Conservation (phyloP, 2,329 filamentous ascomycete species). For the Fusarium sp. region DNA sequence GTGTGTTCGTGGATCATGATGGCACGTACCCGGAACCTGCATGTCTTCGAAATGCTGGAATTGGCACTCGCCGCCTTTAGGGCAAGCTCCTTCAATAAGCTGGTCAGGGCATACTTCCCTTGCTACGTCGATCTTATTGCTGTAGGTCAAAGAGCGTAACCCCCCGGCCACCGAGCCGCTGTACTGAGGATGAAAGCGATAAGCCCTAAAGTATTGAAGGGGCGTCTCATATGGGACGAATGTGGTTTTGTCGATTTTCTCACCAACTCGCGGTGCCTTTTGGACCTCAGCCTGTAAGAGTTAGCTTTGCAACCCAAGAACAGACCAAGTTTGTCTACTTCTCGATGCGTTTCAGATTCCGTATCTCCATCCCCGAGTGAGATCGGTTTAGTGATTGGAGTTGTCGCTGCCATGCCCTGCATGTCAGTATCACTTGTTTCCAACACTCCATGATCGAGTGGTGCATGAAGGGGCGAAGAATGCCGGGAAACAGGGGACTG, state of each 20-base stretch:
- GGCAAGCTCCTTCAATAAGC: conserved; percentile 72
- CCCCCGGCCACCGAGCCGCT: conserved; percentile 74
- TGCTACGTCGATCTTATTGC: conserved; percentile 82
- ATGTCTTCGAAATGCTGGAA: conserved; percentile 75
- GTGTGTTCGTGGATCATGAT: conserved; percentile 15
- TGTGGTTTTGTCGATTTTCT: conserved; percentile 20
- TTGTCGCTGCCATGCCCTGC: conserved; percentile 34
- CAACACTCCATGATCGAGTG: conserved; percentile 32
- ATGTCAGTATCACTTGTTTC: conserved; percentile 42
- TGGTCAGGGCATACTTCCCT: conserved; percentile 81
- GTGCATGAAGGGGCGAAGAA: conserved; percentile 6
- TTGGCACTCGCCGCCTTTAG: conserved; percentile 74
- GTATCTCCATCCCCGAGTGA: conserved; percentile 41
- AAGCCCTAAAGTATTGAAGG: conserved; percentile 82
- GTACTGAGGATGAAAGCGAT: conserved; percentile 87
- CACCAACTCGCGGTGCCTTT: background rate
- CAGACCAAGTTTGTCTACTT: conserved; percentile 52
- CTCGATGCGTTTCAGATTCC: conserved; percentile 45
- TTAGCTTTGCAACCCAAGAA: conserved; percentile 24
- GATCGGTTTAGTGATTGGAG: conserved; percentile 42
- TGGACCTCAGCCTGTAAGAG: conserved; percentile 30
- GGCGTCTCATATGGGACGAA: conserved; percentile 80
- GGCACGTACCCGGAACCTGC: conserved; percentile 50
- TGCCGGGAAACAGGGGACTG: conserved; percentile 2
- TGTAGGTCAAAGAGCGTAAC: conserved; percentile 90